phyloP scores from a whole-genome alignment of 306 rosid species.

The Prunus mira region DNA sequence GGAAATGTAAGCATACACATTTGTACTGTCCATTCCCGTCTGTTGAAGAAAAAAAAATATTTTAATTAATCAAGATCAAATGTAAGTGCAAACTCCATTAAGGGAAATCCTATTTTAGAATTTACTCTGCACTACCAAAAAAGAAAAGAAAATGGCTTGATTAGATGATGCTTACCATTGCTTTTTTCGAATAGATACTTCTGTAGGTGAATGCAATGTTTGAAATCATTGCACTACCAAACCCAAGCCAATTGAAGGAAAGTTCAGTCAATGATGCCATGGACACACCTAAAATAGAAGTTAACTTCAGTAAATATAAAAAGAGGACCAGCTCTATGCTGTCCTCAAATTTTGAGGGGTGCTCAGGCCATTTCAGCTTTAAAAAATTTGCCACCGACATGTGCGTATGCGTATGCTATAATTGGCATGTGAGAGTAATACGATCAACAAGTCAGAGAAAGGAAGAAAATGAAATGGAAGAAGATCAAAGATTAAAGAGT shows the following conservation, averaged over 20 bases:
- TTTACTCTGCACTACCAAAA: neutral
- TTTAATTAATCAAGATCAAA: neutral
- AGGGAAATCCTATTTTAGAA: no score
- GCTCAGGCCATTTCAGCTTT: no score
- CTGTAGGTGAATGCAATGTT: slow-evolving; percentile 90
- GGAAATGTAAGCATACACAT: slow-evolving; percentile 70
- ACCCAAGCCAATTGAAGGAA: slow-evolving; percentile 91
- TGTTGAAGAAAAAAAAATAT: slow-evolving; percentile 14
- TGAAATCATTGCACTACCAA: slow-evolving; percentile 91
- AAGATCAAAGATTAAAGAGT: slow-evolving; percentile 1
- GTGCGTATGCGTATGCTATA: neutral
- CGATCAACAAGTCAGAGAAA: neutral
- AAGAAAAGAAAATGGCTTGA: neutral
- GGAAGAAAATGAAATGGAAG: neutral
- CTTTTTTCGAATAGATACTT: slow-evolving; percentile 80
- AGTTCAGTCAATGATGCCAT: slow-evolving; percentile 97
- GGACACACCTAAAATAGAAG: slow-evolving; percentile 67
- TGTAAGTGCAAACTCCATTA: no score
- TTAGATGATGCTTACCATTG: slow-evolving; percentile 49
- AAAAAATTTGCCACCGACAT: no score
- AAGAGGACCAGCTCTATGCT: neutral
- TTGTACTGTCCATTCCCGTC: slow-evolving; percentile 83
- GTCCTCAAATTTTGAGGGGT: no score
- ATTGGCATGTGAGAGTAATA: neutral
- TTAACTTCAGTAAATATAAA: neutral